These are phyloP conservation scores for Schwanniomyces vanrijiae DNA, from an alignment of 805 yeast species.

Conservation along the genomic window DNA sequence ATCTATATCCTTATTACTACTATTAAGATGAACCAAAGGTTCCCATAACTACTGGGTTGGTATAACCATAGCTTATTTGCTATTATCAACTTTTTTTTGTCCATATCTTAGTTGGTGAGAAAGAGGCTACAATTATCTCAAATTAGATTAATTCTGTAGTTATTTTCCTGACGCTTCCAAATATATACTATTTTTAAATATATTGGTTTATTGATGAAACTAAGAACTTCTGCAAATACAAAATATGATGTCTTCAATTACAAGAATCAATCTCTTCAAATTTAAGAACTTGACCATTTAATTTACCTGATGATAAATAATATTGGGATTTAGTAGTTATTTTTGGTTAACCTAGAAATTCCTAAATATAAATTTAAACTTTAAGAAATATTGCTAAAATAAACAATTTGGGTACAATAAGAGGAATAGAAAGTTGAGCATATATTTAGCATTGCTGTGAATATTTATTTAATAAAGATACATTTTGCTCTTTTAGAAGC, in stretches of 20 bases:
- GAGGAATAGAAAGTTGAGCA: constrained; percentile 36
- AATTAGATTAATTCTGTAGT: constrained; percentile 26
- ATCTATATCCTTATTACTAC: constrained; percentile 18
- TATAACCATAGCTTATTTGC: constrained; percentile 32
- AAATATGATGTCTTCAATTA: not conserved
- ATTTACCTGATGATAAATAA: constrained; percentile 24
- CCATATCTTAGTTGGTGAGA: constrained; percentile 55
- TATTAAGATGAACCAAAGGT: constrained; percentile 58
- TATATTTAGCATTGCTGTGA: constrained; percentile 30
- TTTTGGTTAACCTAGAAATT: no score
- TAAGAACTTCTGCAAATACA: constrained; percentile 27
- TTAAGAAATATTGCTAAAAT: constrained; percentile 39
- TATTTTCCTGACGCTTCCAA: constrained; percentile 21
- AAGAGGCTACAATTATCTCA: constrained; percentile 53
- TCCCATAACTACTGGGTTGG: constrained; percentile 70
- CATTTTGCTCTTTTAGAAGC: constrained; percentile 31
- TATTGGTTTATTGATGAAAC: constrained; percentile 23
- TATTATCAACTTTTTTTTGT: constrained; percentile 22
- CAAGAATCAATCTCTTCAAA: constrained; percentile 1
- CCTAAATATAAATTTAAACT: constrained; percentile 32
- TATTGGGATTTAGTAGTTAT: no score
- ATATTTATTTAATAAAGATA: constrained; percentile 10
- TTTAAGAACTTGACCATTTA: constrained; percentile 28
- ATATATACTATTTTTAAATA: constrained; percentile 16
- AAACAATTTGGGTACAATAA: constrained; percentile 34